phyloP scores from a whole-genome alignment of 768 basidiomycete genomes.

The Boletus rubescentipes region DNA sequence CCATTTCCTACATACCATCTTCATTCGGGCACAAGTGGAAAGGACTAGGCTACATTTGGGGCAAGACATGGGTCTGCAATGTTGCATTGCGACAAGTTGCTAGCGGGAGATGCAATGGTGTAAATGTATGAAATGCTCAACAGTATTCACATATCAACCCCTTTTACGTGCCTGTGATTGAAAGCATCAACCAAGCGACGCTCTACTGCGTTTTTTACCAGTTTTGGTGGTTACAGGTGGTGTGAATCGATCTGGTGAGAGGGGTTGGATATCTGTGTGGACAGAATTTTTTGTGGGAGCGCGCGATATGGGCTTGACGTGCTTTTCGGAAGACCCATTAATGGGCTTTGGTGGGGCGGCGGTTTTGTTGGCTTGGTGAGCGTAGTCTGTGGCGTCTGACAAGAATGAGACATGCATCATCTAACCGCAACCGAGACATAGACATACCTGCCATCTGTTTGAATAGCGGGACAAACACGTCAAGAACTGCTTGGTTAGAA shows the following conservation, averaged over 20 bases:
- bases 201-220: constrained; percentile 35
- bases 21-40: constrained; percentile 11
- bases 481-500: constrained; percentile 57
- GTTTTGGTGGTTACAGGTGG: constrained; percentile 20
- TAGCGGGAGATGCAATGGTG: constrained; percentile 26
- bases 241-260: constrained; percentile 12
- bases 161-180: constrained; percentile 15
- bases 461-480: constrained; percentile 63
- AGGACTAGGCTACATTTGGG: constrained; percentile 30
- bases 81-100: constrained; percentile 28
- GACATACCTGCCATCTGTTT: constrained; percentile 45
- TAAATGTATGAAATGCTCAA: constrained; percentile 31
- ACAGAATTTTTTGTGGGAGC: constrained; percentile 20
- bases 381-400: constrained; percentile 26
- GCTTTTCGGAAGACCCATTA: constrained; percentile 16
- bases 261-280: constrained; percentile 13
- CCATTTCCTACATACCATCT: constrained; percentile 27
- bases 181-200: constrained; percentile 27
- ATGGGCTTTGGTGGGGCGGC: constrained; percentile 9
- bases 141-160: constrained; percentile 21
- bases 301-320: constrained; percentile 11
- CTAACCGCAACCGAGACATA: not conserved
- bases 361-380: constrained; percentile 15
- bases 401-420: constrained; percentile 3
- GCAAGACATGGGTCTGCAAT: constrained; percentile 18